phyloP scores from a whole-genome alignment of 495 filamentous ascomycete species.

The Bryoglossum gracile region DNA sequence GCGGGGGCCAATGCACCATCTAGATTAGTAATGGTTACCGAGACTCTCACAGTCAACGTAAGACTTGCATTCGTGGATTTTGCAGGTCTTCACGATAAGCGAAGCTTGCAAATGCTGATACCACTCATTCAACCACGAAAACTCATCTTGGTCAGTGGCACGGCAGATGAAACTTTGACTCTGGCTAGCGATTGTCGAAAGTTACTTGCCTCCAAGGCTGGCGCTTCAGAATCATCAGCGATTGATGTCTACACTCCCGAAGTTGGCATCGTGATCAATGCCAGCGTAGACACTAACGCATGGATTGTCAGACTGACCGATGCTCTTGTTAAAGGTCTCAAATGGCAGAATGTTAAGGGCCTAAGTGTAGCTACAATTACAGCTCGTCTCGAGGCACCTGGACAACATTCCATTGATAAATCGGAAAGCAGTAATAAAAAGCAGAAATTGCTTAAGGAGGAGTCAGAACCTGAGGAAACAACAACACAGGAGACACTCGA shows the following conservation, averaged over 20 bases:
- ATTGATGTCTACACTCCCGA: conserved; percentile 72
- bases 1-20: conserved; percentile 61
- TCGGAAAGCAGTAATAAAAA: conserved; percentile 52
- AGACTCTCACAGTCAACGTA: conserved; percentile 57
- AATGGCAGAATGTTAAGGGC: conserved; percentile 89
- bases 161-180: conserved; percentile 62
- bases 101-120: conserved; percentile 87
- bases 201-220: conserved; percentile 42
- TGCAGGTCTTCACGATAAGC: conserved; percentile 84
- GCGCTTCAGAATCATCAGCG: conserved; percentile 33
- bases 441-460: conserved; percentile 51
- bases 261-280: conserved; percentile 66
- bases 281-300: conserved; percentile 94
- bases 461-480: conserved; percentile 27
- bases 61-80: conserved; percentile 86
- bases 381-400: conserved; percentile 46
- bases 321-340: conserved; percentile 69
- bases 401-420: conserved; percentile 34
- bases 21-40: conserved; percentile 56
- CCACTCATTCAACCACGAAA: conserved; percentile 92
- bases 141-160: conserved; percentile 79
- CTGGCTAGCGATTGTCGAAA: conserved; percentile 77
- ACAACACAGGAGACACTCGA: conserved; percentile 11
- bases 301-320: conserved; percentile 91
- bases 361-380: conserved; percentile 85